Conservation (phyloP, 2,329 filamentous ascomycete genomes). For the Elsinoe ampelina region DNA sequence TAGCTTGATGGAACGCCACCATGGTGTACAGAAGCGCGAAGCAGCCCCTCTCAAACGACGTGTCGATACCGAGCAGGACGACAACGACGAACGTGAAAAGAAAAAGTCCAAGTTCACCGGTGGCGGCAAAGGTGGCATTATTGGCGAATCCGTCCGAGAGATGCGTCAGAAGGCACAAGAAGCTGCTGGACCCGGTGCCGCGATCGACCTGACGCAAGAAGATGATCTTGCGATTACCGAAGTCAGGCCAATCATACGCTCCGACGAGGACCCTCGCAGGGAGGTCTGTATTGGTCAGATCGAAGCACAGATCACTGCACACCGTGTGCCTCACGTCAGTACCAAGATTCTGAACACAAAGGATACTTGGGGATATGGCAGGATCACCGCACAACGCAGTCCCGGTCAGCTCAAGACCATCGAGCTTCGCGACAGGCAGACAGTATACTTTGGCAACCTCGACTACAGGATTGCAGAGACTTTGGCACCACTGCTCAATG, state of each 20-base stretch:
- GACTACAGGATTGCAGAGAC: constrained; percentile 58
- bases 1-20: constrained; percentile 63
- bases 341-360: constrained; percentile 15
- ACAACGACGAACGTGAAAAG: constrained; percentile 29
- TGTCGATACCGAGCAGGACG: constrained; percentile 31
- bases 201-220: constrained; percentile 41
- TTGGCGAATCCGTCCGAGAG: constrained; percentile 60
- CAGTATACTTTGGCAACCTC: constrained; percentile 64
- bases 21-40: constrained; percentile 61
- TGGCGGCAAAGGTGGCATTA: constrained; percentile 44
- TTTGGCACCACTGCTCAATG: constrained; percentile 64
- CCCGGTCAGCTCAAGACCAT: constrained; percentile 49
- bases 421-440: constrained; percentile 62
- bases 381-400: constrained; percentile 51
- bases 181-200: constrained; percentile 23
- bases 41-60: constrained; percentile 58
- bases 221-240: constrained; percentile 21
- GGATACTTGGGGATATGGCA: constrained; percentile 58
- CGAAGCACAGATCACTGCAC: constrained; percentile 15
- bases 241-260: constrained; percentile 1
- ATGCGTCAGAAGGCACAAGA: constrained; percentile 40
- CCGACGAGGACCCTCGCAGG: constrained; percentile 9
- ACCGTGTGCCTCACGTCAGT: constrained; percentile 15
- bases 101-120: constrained; percentile 37
- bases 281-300: constrained; percentile 18